Base-by-base conservation (phyloP, 805 yeast genomes). In the Naumovozyma dairenensis region DNA sequence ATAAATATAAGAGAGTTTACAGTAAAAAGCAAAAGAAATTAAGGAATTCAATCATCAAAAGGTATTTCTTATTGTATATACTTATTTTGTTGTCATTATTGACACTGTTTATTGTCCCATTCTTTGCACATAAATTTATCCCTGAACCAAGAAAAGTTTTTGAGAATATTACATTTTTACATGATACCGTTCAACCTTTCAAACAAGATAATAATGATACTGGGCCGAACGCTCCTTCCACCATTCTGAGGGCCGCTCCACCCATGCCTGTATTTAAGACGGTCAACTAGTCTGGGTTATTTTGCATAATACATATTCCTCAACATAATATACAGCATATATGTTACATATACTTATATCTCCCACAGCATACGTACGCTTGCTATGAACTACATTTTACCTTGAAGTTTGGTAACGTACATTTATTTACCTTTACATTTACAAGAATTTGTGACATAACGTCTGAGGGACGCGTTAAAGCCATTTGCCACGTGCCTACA, bases 191-290 rank as follows among this genome's bases (percentile, higher is more conserved):
- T 6, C 86, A 79, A 49, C 85, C 86, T 1, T 67, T 60, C 25
- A 48, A 57, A 25, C 82, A 77, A 46, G 62, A 69, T 29, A 74
- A 77, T 42, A 77, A 79, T 45, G 85, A 79, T 48, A 78, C 85
- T 0, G 85, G 84, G 0, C 50, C 56, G 2, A 60, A 46, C 40
- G 80, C 80, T 0, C 79, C 81, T 1, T 33, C 55, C 1, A 55
- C 60, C 8, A 61, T 74, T 12, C 42, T 60, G 12, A 57, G 64
- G 5, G 59, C 62, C 1, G 62, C 63, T 9, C 65, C 66, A 0
- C 44, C 59, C 5, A 32, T 38, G 35, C 60, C 60, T 2, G 43
- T 39, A 1, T 52, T 60, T 32, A 57, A 46, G 27, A 60, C 67
- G 1, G 59, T 51, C 6, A 15, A 17, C 13, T 35, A 32, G 24